A percentile compares a stretch with the other conserved stretches of the same genome.
phyloP scores from a whole-genome alignment of 2,329 filamentous ascomycete genomes.

The Fusarium cyanostomum region DNA sequence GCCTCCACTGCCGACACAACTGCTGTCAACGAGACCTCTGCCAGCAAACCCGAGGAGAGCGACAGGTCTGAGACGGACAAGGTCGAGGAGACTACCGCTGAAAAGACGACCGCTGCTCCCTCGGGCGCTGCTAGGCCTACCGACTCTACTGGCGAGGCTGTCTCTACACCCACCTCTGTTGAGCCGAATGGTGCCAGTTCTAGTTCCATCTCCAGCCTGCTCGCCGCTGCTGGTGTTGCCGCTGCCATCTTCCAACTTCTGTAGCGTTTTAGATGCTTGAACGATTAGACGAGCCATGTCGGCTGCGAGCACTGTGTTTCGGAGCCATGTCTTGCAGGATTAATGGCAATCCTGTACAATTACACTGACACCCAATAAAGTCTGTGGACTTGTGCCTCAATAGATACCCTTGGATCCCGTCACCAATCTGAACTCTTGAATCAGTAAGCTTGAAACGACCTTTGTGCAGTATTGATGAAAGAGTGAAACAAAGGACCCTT shows the following conservation, averaged over 20 bases:
- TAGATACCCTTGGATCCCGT: too few relatives aligned
- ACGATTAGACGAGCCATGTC: neutral
- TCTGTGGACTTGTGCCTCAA: too few relatives aligned
- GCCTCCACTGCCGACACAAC: conserved; percentile 1
- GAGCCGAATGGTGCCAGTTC: conserved; percentile 11
- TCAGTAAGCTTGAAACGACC: neutral
- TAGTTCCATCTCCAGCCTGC: neutral
- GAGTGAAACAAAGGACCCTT: neutral
- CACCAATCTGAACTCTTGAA: too few relatives aligned
- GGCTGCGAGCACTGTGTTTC: neutral
- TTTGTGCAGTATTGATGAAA: neutral
- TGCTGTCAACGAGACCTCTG: neutral
- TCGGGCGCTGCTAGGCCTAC: neutral
- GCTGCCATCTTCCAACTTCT: conserved; percentile 19
- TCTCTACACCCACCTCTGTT: neutral
- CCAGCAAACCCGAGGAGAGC: conserved; percentile 6
- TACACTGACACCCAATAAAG: too few relatives aligned
- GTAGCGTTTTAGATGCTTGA: conserved; percentile 1
- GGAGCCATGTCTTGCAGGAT: too few relatives aligned
- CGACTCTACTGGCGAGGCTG: neutral
- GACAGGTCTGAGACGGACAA: neutral
- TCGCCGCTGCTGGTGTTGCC: conserved; percentile 1
- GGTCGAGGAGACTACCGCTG: neutral
- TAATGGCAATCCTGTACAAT: too few relatives aligned
- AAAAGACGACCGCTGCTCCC: neutral